Evolutionary conservation across 495 filamentous ascomycete species (phyloP).

Genomic region (Penicillium mononematosum): DNA sequence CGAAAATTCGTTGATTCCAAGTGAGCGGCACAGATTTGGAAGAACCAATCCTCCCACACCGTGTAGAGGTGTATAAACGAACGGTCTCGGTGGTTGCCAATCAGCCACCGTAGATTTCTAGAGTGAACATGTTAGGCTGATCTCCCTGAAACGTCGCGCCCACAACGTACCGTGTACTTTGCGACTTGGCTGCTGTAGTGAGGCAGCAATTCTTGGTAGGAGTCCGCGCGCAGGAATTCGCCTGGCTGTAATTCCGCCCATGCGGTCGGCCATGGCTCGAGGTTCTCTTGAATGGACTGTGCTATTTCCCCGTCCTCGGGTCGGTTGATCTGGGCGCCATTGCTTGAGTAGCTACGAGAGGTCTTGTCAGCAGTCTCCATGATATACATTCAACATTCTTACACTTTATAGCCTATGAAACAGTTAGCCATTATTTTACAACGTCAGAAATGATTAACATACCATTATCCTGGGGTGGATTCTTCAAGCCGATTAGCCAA

Average conservation of each 20-base stretch:
- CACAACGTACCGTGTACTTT: constrained; percentile 35
- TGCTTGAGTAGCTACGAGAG: constrained; percentile 55
- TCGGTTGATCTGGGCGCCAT: constrained; percentile 69
- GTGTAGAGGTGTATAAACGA: constrained; percentile 72
- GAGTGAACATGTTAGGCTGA: constrained; percentile 14
- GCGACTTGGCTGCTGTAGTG: constrained; percentile 46
- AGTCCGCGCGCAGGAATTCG: constrained; percentile 39
- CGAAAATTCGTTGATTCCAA: constrained; percentile 47
- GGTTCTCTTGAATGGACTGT: constrained; percentile 56
- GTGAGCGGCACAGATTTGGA: constrained; percentile 38
- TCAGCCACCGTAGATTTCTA: constrained; percentile 40
- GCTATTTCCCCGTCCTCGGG: constrained; percentile 64
- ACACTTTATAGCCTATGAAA: constrained; percentile 63
- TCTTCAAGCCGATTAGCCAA: constrained; percentile 38
- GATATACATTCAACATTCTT: constrained; percentile 15
- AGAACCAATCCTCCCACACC: constrained; percentile 60
- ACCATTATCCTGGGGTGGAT: constrained; percentile 68
- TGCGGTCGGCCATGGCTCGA: constrained; percentile 50
- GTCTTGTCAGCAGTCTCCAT: constrained; percentile 12
- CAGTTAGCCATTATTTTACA: constrained; percentile 12
- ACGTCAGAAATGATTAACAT: constrained; percentile 7
- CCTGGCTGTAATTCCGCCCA: constrained; percentile 52
- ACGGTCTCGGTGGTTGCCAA: constrained; percentile 35
- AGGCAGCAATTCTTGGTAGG: constrained; percentile 40
- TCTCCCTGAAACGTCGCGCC: neutral